Conservation (phyloP, 805 yeast genomes). For the Nakazawaea molendinolei region DNA sequence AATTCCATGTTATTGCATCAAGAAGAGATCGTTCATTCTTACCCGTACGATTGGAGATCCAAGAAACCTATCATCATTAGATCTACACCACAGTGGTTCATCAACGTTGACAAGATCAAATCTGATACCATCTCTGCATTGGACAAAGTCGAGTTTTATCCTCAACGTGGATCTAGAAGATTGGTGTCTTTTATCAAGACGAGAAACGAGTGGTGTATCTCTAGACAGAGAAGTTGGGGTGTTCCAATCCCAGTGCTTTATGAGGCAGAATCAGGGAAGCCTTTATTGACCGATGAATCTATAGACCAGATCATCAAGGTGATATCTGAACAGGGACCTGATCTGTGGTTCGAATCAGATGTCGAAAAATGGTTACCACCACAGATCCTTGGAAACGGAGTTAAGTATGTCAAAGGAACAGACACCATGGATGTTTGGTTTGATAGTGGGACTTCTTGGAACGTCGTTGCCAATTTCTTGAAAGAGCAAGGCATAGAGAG, state of each 20-base stretch:
- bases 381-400: slow-evolving; percentile 32
- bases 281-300: slow-evolving; percentile 50
- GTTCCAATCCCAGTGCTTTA: slow-evolving; percentile 92
- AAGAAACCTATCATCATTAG: slow-evolving; percentile 92
- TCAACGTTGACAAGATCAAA: slow-evolving; percentile 74
- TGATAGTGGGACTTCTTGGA: slow-evolving; percentile 95
- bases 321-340: slow-evolving; percentile 56
- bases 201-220: slow-evolving; percentile 95
- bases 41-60: slow-evolving; percentile 97
- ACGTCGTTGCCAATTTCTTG: slow-evolving; percentile 39
- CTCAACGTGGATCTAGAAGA: slow-evolving; percentile 66
- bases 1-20: slow-evolving; percentile 39
- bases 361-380: slow-evolving; percentile 71
- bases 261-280: slow-evolving; percentile 51
- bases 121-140: slow-evolving; percentile 53
- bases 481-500: slow-evolving; percentile 29
- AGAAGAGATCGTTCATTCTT: slow-evolving; percentile 60
- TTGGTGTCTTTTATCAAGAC: slow-evolving; percentile 64
- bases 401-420: slow-evolving; percentile 51
- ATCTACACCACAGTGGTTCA: slow-evolving; percentile 96
- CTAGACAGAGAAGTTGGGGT: slow-evolving; percentile 96
- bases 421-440: slow-evolving; percentile 99
- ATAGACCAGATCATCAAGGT: slow-evolving; percentile 51
- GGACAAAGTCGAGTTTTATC: slow-evolving; percentile 59
- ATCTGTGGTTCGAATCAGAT: slow-evolving; percentile 72